These are phyloP conservation scores for Quercus aquifolioides DNA, from an alignment of 306 rosid genomes.

Conservation along the genomic window DNA sequence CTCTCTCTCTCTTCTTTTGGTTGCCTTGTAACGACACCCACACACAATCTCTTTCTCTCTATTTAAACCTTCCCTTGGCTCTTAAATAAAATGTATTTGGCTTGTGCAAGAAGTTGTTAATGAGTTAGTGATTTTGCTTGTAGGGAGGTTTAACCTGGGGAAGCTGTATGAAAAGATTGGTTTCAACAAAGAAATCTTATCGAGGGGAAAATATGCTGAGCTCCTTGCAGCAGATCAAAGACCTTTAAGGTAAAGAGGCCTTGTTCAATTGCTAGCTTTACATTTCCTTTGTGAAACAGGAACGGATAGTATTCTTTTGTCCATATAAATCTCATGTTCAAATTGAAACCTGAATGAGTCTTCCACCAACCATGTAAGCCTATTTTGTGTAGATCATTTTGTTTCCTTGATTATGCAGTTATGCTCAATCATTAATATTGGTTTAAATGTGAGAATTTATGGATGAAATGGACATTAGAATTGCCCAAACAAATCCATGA, in stretches of 20 bases:
- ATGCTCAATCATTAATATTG: background rate
- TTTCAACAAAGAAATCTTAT: conserved; percentile 85
- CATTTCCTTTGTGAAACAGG: conserved; percentile 12
- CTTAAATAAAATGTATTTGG: background rate
- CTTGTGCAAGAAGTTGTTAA: conserved; percentile 15
- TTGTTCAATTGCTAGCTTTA: background rate
- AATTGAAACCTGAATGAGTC: background rate
- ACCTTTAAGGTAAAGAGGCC: conserved; percentile 60
- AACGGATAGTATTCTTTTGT: conserved; percentile 2
- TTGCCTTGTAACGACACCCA: background rate
- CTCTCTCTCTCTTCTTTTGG: background rate
- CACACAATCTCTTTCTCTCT: no score
- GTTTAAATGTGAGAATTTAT: background rate
- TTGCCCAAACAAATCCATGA: background rate
- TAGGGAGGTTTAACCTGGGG: conserved; percentile 81
- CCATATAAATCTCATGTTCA: background rate
- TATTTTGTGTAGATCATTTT: background rate
- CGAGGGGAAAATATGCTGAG: conserved; percentile 91
- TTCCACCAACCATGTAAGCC: background rate
- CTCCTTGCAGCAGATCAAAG: conserved; percentile 89
- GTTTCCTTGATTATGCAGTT: background rate
- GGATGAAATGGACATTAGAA: background rate
- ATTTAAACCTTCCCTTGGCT: background rate
- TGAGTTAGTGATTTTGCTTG: conserved; percentile 23
- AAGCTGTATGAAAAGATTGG: conserved; percentile 95